Base-by-base conservation (phyloP, 495 filamentous ascomycete genomes). In the Tuber microsphaerosporum region DNA sequence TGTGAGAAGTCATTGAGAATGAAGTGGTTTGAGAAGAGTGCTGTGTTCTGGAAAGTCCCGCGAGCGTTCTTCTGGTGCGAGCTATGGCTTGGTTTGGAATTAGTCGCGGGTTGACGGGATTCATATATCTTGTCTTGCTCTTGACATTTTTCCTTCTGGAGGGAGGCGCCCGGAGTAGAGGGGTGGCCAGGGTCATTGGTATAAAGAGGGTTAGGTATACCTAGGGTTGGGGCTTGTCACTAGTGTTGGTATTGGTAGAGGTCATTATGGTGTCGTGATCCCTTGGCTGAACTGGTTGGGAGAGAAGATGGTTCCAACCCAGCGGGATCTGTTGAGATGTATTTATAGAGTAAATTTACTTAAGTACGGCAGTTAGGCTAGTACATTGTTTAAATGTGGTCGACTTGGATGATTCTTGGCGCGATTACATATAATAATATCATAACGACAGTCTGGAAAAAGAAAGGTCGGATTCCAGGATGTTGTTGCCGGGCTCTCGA, bases 1-100 rank as follows among this genome's bases (percentile, higher is more conserved):
- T 75, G 39, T 73, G 70, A 56, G 80, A 82, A 26, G 71, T 43
- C 76, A 82, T 81, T 26, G 76, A 75, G 26, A 78, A 79, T 16
- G 76, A 73, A 51, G 76, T 43, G 41, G 41, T 69, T 79, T 79
- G 68, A 22, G 75, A 68, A 61, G 75, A 65, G n/a, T 26, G 0
- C 1, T 14, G 48, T n/a, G 22, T n/a, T 51, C 2, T n/a, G 22
- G 48, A 12, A 51, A n/a, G 48, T n/a, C 0, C 48, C 10, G 48
- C 22, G 7, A n/a, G 22, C 19, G 6, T 19, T 48, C 46, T 5
- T 22, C 19, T 12, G 7, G 48, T 56, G 22, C 10, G 2, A 31
- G 10, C 22, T n/a, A 31, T 61, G 22, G n/a, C n/a, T 61, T 26
- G 10, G n/a, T n/a, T 14, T 31, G 51, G 51, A 12, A 31, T 61